Evolutionary conservation across 2,329 filamentous ascomycete genomes (phyloP).

Genomic region (Trichoderma semiorbis): DNA sequence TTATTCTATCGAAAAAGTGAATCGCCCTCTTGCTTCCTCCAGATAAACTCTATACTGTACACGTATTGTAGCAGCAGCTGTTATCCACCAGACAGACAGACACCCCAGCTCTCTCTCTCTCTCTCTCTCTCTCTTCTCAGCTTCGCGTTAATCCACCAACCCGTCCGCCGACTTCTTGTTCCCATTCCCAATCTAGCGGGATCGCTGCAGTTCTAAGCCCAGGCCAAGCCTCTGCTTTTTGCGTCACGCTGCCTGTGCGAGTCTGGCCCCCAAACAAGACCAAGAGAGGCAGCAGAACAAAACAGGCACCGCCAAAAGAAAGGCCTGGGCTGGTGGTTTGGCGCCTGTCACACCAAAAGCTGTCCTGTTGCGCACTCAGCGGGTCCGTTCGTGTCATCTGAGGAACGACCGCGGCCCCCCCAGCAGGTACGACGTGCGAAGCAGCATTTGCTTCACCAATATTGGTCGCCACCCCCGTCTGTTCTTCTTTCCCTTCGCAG

Average conservation of each 20-base stretch:
- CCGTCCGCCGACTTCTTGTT: neutral
- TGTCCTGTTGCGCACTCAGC: slow-evolving; percentile 3
- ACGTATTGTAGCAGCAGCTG: neutral
- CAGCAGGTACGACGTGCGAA: slow-evolving; percentile 19
- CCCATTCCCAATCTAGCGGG: neutral
- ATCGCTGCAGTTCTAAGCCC: neutral
- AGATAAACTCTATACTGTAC: neutral
- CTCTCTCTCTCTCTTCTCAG: neutral
- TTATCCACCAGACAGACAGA: neutral
- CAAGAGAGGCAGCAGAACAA: neutral
- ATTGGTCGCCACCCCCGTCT: slow-evolving; percentile 19
- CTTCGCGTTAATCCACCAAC: neutral
- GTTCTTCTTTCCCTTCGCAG: slow-evolving; percentile 11
- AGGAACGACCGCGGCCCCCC: slow-evolving; percentile 15
- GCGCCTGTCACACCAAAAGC: slow-evolving; percentile 17
- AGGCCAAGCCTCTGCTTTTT: neutral
- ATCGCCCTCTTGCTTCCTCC: neutral
- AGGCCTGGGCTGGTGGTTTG: slow-evolving; percentile 4
- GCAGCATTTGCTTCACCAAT: slow-evolving; percentile 19
- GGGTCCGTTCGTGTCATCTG: slow-evolving; percentile 19
- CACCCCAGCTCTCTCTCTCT: neutral
- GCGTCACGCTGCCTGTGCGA: slow-evolving; percentile 1
- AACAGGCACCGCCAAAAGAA: neutral
- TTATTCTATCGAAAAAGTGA: neutral
- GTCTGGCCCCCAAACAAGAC: neutral